Evolutionary conservation across 345 rosid genomes (phyloP).

Genomic region (Cardamine chenopodiifolia): DNA sequence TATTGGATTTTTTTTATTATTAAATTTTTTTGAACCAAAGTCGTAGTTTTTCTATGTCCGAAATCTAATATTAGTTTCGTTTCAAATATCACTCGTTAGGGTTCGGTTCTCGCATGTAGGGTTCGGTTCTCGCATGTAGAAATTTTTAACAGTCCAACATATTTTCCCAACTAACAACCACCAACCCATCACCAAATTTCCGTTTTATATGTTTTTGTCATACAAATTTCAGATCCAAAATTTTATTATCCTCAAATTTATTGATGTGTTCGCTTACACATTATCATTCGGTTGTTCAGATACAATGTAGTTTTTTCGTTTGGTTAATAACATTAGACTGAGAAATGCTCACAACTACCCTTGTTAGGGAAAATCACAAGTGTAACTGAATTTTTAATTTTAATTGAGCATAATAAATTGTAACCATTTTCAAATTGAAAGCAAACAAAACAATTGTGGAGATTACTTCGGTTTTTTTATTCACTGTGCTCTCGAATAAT

Average conservation of each 20-base stretch:
- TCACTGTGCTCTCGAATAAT: too few relatives aligned
- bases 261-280: neutral
- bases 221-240: neutral
- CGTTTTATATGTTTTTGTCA: neutral
- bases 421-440: neutral
- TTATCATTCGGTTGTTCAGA: neutral
- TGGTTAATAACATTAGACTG: neutral
- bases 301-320: neutral
- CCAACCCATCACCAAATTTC: slow-evolving; percentile 35
- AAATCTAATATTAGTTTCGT: too few relatives aligned
- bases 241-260: neutral
- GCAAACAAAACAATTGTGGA: neutral
- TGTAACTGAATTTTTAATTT: neutral
- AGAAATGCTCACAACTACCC: neutral
- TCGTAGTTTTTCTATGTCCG: too few relatives aligned
- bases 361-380: neutral
- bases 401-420: neutral
- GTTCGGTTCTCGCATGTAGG: too few relatives aligned
- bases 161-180: slow-evolving; percentile 39
- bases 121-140: slow-evolving; percentile 21
- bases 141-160: slow-evolving; percentile 15
- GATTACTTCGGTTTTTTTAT: too few relatives aligned
- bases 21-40: too few relatives aligned
- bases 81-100: too few relatives aligned
- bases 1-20: too few relatives aligned